These are phyloP conservation scores for Pseudocercospora vitis DNA, from an alignment of 2,329 filamentous ascomycete genomes.

Conservation along the genomic window DNA sequence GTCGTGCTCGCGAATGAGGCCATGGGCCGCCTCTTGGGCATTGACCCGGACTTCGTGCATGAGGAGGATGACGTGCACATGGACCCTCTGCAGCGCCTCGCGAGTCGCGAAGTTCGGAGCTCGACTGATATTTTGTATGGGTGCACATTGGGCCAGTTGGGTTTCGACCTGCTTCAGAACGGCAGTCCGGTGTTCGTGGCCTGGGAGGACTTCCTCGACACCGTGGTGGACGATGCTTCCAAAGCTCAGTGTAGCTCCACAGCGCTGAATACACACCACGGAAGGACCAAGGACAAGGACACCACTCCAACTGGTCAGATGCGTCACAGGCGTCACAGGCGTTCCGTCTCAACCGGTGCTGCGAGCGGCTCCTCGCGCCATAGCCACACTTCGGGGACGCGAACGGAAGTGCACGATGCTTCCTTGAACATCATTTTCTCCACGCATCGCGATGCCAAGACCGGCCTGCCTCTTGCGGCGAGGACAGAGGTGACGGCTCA, in stretches of 20 bases:
- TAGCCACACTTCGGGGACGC: slow-evolving; percentile 31
- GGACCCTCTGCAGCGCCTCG: slow-evolving; percentile 23
- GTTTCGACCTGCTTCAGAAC: slow-evolving; percentile 71
- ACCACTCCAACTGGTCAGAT: slow-evolving; percentile 22
- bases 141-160: slow-evolving; percentile 66
- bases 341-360: slow-evolving; percentile 25
- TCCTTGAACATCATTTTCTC: slow-evolving; percentile 68
- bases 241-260: slow-evolving; percentile 32
- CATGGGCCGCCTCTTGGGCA: slow-evolving; percentile 67
- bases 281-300: slow-evolving; percentile 22
- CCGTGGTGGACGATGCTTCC: slow-evolving; percentile 43
- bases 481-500: slow-evolving; percentile 36
- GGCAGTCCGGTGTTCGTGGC: slow-evolving; percentile 55
- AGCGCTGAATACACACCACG: slow-evolving; percentile 32
- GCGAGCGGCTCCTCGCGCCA: slow-evolving; percentile 10
- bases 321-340: slow-evolving; percentile 26
- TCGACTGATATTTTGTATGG: slow-evolving; percentile 63
- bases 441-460: slow-evolving; percentile 44
- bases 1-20: slow-evolving; percentile 74
- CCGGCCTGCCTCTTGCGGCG: slow-evolving; percentile 42
- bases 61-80: slow-evolving; percentile 21
- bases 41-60: slow-evolving; percentile 44
- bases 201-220: slow-evolving; percentile 53
- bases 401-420: slow-evolving; percentile 56
- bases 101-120: slow-evolving; percentile 36